A percentile compares a stretch with the other conserved stretches of the same genome.
Conservation (phyloP, 2,329 filamentous ascomycete species). For the Colletotrichum caudatum region DNA sequence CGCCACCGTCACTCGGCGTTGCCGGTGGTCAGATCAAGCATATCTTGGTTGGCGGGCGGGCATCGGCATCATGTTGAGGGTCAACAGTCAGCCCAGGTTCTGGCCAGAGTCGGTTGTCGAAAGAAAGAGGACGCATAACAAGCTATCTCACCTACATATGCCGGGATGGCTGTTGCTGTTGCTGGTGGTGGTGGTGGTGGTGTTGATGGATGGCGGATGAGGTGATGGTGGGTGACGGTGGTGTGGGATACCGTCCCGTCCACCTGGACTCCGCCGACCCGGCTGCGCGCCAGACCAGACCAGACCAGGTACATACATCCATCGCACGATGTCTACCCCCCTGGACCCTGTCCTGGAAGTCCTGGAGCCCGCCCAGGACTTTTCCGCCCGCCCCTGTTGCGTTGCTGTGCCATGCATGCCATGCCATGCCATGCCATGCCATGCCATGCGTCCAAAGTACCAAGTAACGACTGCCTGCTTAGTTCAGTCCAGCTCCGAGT, state of each 20-base stretch:
- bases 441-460: too few species aligned
- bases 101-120: background rate
- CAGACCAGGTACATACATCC: background rate
- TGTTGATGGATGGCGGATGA: background rate
- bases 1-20: background rate
- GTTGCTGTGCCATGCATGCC: background rate
- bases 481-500: background rate
- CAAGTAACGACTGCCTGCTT: too few species aligned
- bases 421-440: too few species aligned
- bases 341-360: background rate
- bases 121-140: background rate
- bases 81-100: background rate
- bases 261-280: background rate
- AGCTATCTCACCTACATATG: background rate
- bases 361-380: background rate
- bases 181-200: background rate
- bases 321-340: background rate
- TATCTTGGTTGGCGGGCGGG: background rate
- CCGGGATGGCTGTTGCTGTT: too few species aligned
- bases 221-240: background rate
- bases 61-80: background rate
- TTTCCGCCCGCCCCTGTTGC: background rate
- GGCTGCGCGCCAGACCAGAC: background rate
- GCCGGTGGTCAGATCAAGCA: background rate
- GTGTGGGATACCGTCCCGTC: background rate